These are phyloP conservation scores for Atkinsonella texensis DNA, from an alignment of 2,329 filamentous ascomycete genomes.

Conservation along the genomic window DNA sequence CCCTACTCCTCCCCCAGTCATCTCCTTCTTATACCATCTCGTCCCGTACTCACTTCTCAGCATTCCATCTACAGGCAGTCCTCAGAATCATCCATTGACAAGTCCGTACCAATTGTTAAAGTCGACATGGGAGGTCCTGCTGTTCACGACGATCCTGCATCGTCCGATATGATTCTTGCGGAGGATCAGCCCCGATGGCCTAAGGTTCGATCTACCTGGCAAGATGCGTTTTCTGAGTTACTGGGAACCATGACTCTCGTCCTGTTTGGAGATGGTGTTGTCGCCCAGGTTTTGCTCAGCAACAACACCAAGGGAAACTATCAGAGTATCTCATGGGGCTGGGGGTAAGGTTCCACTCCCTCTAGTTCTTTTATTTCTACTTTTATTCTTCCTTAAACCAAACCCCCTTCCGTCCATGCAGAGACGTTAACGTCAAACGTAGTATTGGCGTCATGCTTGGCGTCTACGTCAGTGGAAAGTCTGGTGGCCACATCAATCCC, in stretches of 20 bases:
- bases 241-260: constrained; percentile 56
- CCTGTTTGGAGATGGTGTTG: constrained; percentile 58
- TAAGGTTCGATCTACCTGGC: constrained; percentile 34
- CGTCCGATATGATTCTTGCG: constrained; percentile 8
- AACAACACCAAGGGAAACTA: constrained; percentile 33
- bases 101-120: constrained; percentile 17
- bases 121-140: constrained; percentile 18
- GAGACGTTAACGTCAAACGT: neutral
- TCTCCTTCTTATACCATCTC: neutral
- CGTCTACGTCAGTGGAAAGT: constrained; percentile 53
- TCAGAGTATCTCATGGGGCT: constrained; percentile 37
- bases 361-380: neutral
- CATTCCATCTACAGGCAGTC: neutral
- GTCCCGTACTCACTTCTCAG: neutral
- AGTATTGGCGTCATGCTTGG: constrained; percentile 57
- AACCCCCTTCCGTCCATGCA: too few species aligned
- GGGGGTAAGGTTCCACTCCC: constrained; percentile 26
- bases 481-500: constrained; percentile 56
- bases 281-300: constrained; percentile 56
- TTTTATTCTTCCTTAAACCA: neutral
- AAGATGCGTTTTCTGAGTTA: constrained; percentile 55
- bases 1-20: too few species aligned
- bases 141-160: constrained; percentile 13
- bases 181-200: constrained; percentile 33
- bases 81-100: constrained; percentile 22